Conservation (phyloP, 176 grass and related monocot species). For the Paspalum notatum region DNA sequence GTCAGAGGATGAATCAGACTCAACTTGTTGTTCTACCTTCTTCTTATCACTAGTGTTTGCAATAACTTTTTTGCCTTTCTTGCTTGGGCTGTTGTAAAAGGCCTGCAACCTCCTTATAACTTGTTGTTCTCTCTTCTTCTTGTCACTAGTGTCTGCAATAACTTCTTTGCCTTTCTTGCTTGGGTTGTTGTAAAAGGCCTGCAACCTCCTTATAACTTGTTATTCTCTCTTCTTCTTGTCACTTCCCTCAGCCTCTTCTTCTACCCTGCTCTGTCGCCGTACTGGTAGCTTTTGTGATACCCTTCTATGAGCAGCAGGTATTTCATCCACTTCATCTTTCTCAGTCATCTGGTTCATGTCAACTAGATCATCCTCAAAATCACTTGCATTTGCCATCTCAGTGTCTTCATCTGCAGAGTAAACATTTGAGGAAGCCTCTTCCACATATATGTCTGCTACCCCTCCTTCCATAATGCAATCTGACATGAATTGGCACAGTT, state of each 20-base stretch:
- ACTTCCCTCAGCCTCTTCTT: too few species aligned
- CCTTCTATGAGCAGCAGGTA: background rate
- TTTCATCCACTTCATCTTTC: background rate
- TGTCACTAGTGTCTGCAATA: too few species aligned
- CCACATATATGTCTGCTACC: background rate
- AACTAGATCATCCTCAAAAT: background rate
- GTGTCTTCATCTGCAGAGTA: background rate
- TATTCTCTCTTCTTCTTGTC: background rate
- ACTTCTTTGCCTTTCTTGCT: too few species aligned
- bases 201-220: too few species aligned
- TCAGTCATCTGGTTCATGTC: background rate
- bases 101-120: background rate
- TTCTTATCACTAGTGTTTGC: background rate
- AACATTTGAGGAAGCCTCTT: background rate
- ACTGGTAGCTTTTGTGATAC: too few species aligned
- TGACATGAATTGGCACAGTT: background rate
- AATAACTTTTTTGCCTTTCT: background rate
- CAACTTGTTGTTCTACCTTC: background rate
- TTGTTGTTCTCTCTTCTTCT: background rate
- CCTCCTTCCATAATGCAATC: background rate
- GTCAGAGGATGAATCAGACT: background rate
- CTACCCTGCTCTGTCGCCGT: too few species aligned
- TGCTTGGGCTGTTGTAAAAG: background rate
- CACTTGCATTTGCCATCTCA: background rate
- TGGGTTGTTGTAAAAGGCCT: too few species aligned